Conservation (phyloP, 495 filamentous ascomycete species). For the Penicillium egyptiacum region DNA sequence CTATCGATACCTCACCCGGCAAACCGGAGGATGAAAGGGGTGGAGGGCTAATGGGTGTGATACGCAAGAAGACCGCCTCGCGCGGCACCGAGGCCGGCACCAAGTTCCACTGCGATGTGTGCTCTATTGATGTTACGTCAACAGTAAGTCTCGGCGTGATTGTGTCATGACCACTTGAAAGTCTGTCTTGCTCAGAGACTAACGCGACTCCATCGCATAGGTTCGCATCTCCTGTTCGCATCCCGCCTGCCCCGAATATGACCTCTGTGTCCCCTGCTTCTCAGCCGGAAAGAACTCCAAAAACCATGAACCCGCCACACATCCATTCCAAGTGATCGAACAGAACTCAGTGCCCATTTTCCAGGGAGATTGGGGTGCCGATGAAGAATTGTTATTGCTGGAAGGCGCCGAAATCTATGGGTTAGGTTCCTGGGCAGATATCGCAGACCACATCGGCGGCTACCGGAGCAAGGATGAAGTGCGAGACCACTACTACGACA, state of each 20-base stretch:
- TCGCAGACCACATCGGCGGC: slow-evolving; percentile 96
- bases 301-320: slow-evolving; percentile 79
- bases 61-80: slow-evolving; percentile 90
- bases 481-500: slow-evolving; percentile 84
- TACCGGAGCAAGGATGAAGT: slow-evolving; percentile 94
- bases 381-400: slow-evolving; percentile 88
- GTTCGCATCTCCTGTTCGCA: slow-evolving; percentile 92
- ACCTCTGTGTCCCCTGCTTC: slow-evolving; percentile 96
- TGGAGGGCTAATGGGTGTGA: slow-evolving; percentile 75
- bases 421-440: slow-evolving; percentile 94
- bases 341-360: slow-evolving; percentile 98
- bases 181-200: neutral
- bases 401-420: slow-evolving; percentile 99
- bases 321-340: slow-evolving; percentile 91
- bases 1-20: slow-evolving; percentile 38
- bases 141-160: slow-evolving; percentile 59
- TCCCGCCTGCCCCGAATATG: slow-evolving; percentile 83
- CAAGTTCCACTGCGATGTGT: slow-evolving; percentile 95
- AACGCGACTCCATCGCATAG: slow-evolving; percentile 43
- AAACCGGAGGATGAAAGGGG: slow-evolving; percentile 45
- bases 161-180: neutral
- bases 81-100: slow-evolving; percentile 88
- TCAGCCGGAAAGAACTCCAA: slow-evolving; percentile 71
- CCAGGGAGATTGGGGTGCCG: slow-evolving; percentile 90
- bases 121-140: slow-evolving; percentile 90